These are phyloP conservation scores for Uromyces viciae-fabae DNA, from an alignment of 1,284 basidiomycete genomes.

Conservation along the genomic window DNA sequence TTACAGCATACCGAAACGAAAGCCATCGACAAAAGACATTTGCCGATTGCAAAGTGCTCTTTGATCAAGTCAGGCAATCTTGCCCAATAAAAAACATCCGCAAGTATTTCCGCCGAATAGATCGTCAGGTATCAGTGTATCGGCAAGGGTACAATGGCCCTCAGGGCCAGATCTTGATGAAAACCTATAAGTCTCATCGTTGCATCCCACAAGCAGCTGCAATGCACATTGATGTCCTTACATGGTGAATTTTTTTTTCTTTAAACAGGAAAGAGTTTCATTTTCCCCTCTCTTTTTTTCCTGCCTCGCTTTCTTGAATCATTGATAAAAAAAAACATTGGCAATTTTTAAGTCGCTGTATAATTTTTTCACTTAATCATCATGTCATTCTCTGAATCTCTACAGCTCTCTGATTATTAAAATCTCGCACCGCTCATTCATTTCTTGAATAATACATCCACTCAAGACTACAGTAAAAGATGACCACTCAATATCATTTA, in stretches of 20 bases:
- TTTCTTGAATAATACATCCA: too few relatives aligned
- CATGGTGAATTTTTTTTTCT: neutral
- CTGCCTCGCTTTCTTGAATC: neutral
- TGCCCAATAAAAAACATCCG: neutral
- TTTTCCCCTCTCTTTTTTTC: neutral
- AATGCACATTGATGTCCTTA: neutral
- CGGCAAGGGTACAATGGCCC: neutral
- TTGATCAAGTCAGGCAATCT: neutral
- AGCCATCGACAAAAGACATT: neutral
- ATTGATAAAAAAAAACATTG: too few relatives aligned
- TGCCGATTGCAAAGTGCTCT: neutral
- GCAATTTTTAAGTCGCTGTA: too few relatives aligned
- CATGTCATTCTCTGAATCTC: neutral
- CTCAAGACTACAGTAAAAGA: too few relatives aligned
- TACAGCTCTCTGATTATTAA: neutral
- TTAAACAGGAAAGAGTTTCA: neutral
- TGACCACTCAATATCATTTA: too few relatives aligned
- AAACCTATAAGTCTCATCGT: neutral
- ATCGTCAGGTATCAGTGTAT: neutral
- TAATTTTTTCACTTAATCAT: too few relatives aligned
- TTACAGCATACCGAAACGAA: conserved; percentile 8
- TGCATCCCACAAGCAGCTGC: neutral
- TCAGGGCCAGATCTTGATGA: neutral
- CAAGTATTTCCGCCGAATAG: neutral
- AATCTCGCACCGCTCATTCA: too few relatives aligned